Conservation (phyloP, 208 protist species). For the Jaenimonas drosophilae region DNA sequence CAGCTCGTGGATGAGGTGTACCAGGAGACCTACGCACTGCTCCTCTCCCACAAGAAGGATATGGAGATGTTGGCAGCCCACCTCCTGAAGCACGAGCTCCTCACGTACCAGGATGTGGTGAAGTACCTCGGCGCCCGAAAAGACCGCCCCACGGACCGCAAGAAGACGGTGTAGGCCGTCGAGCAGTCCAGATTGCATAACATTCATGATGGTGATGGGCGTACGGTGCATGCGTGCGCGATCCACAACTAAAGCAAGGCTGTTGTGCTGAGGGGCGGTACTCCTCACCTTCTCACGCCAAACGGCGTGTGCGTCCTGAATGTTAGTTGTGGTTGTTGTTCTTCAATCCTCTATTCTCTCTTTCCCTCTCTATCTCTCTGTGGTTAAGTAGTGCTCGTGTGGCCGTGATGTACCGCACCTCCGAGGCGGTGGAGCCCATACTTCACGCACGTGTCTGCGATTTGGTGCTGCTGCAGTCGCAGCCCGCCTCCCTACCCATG, state of each 20-base stretch:
- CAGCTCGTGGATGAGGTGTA: conserved; percentile 76
- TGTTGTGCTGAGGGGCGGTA: too few relatives aligned
- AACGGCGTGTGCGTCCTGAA: too few relatives aligned
- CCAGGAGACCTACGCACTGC: conserved; percentile 44
- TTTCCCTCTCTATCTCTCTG: too few relatives aligned
- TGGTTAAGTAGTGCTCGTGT: too few relatives aligned
- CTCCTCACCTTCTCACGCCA: too few relatives aligned
- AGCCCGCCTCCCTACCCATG: conserved; percentile 8
- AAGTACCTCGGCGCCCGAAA: conserved; percentile 55
- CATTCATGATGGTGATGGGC: too few relatives aligned
- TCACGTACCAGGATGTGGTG: conserved; percentile 75
- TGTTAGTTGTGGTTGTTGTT: too few relatives aligned
- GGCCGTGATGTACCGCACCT: too few relatives aligned
- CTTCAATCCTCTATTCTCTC: too few relatives aligned
- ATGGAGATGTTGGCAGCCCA: conserved; percentile 84
- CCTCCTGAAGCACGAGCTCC: conserved; percentile 69
- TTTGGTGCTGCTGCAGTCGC: conserved; percentile 2
- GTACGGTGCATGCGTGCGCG: too few relatives aligned
- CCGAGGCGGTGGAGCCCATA: too few relatives aligned
- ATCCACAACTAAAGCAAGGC: too few relatives aligned
- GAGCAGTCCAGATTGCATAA: not conserved
- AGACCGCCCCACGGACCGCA: conserved; percentile 26
- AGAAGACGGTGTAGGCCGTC: conserved; percentile 20
- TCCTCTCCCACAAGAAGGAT: conserved; percentile 62
- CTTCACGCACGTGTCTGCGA: conserved; percentile 34